Evolutionary conservation across 2,329 filamentous ascomycete genomes (phyloP).

Genomic region (Byssothecium circinans): DNA sequence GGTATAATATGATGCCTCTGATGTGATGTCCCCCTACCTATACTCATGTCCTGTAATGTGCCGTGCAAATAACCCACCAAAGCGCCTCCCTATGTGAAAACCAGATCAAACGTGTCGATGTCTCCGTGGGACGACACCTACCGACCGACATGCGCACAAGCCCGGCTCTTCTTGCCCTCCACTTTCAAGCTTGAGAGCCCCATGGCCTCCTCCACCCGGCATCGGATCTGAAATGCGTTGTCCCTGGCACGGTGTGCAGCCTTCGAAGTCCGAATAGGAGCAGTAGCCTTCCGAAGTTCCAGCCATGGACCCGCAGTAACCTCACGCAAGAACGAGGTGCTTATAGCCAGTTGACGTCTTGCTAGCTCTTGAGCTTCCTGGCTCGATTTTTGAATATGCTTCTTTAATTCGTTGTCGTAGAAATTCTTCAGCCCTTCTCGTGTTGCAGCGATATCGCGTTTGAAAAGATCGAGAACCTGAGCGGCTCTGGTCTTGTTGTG

Average conservation of each 20-base stretch:
- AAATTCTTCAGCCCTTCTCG: conserved; percentile 24
- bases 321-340: conserved; percentile 15
- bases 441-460: conserved; percentile 19
- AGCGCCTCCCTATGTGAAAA: conserved; percentile 23
- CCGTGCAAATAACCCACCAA: conserved; percentile 3
- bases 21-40: conserved; percentile 3
- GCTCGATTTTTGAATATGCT: conserved; percentile 1
- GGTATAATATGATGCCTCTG: conserved; percentile 9
- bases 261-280: conserved; percentile 29
- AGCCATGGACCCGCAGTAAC: conserved; percentile 25
- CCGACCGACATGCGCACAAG: conserved; percentile 17
- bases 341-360: conserved; percentile 9
- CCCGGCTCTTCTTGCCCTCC: conserved; percentile 22
- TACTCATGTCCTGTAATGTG: not conserved
- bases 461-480: conserved; percentile 23
- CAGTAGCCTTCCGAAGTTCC: conserved; percentile 25
- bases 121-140: not conserved
- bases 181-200: conserved; percentile 16
- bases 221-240: conserved; percentile 34
- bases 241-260: conserved; percentile 31
- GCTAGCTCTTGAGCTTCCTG: conserved; percentile 13
- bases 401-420: conserved; percentile 10
- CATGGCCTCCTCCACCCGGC: conserved; percentile 24
- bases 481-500: conserved; percentile 33
- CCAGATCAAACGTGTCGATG: conserved; percentile 1